Evolutionary conservation across 2,329 filamentous ascomycete genomes (phyloP).

Genomic region (Chrysosporium keratinophilum): DNA sequence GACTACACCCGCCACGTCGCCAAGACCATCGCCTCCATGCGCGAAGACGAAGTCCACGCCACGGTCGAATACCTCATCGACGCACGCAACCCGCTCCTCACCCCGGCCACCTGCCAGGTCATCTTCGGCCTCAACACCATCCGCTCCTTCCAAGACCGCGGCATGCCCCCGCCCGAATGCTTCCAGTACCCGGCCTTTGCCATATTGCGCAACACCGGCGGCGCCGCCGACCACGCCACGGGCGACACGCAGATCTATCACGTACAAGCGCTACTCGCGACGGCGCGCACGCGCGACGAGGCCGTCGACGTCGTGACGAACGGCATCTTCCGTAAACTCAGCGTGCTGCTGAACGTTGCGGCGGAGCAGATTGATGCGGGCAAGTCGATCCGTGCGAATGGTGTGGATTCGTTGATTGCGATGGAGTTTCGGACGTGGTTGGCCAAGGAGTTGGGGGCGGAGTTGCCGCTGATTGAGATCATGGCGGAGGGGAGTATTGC

Average conservation of each 20-base stretch:
- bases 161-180: conserved; percentile 17
- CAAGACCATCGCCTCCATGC: conserved; percentile 5
- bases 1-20: conserved; percentile 13
- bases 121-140: conserved; percentile 17
- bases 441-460: conserved; percentile 14
- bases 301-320: conserved; percentile 16
- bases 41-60: conserved; percentile 11
- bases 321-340: conserved; percentile 18
- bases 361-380: conserved; percentile 15
- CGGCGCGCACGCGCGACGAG: conserved; percentile 15
- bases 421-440: conserved; percentile 18
- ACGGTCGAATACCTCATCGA: conserved; percentile 19
- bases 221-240: conserved; percentile 9
- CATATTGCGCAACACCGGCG: conserved; percentile 1
- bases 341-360: conserved; percentile 19
- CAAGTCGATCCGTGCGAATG: conserved; percentile 12
- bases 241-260: conserved; percentile 7
- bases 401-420: conserved; percentile 18
- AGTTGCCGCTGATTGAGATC: conserved; percentile 16
- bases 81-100: conserved; percentile 13
- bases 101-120: conserved; percentile 15
- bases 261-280: conserved; percentile 14
- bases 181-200: conserved; percentile 23
- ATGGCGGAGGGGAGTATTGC: conserved; percentile 8
- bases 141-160: conserved; percentile 15